phyloP scores from a whole-genome alignment of 371 early-diverging fungal genomes.

The Haplosporangium sp. region DNA sequence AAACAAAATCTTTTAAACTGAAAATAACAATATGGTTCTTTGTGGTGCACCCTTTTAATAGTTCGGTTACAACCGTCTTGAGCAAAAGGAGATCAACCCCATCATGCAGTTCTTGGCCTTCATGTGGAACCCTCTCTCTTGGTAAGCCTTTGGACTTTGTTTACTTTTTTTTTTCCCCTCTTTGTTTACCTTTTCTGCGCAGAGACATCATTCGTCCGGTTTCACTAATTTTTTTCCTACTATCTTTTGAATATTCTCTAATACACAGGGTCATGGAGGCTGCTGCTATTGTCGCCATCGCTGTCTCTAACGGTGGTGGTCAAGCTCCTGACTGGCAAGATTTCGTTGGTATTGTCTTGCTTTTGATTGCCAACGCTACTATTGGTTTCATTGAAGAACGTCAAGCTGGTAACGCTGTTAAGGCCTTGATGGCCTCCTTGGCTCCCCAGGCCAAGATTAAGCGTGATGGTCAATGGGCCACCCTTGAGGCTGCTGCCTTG shows the following conservation, averaged over 20 bases:
- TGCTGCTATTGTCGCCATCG: conserved; percentile 81
- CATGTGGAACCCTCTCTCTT: conserved; percentile 85
- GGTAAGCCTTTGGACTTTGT: conserved; percentile 42
- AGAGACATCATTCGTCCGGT: not conserved
- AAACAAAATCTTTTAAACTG: not conserved
- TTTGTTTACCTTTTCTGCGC: not conserved
- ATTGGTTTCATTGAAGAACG: conserved; percentile 91
- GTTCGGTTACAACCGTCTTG: conserved; percentile 78
- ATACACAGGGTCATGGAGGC: conserved; percentile 75
- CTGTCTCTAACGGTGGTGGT: conserved; percentile 74
- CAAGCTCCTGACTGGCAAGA: conserved; percentile 83
- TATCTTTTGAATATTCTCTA: not conserved
- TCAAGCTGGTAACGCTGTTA: conserved; percentile 80
- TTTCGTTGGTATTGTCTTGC: conserved; percentile 83
- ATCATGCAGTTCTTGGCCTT: conserved; percentile 87
- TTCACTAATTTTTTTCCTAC: conserved; percentile 1
- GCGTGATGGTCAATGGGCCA: conserved; percentile 68
- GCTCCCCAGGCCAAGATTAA: conserved; percentile 80
- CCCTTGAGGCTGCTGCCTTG: conserved; percentile 65
- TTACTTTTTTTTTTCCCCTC: no score
- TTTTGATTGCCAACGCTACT: conserved; percentile 84
- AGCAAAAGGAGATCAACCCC: conserved; percentile 82
- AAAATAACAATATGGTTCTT: not conserved
- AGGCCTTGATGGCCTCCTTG: conserved; percentile 79
- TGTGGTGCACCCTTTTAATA: conserved; percentile 11